phyloP scores from a whole-genome alignment of 2,329 filamentous ascomycete species.

The Fusarium secorum region DNA sequence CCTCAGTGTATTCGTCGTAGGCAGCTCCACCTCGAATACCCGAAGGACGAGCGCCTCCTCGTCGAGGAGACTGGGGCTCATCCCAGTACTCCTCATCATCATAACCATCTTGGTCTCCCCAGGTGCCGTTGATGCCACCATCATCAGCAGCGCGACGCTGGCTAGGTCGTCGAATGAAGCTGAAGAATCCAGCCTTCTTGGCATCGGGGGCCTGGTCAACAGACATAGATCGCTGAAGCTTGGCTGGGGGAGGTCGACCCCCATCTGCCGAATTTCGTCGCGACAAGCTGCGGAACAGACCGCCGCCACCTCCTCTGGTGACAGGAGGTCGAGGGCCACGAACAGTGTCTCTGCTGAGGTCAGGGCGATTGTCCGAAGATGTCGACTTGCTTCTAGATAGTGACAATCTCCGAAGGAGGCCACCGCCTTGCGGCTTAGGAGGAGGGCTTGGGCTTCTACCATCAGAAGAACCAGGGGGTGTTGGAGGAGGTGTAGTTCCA shows the following conservation, averaged over 20 bases:
- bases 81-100: slow-evolving; percentile 42
- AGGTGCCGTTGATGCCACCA: slow-evolving; percentile 64
- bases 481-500: slow-evolving; percentile 75
- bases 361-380: slow-evolving; percentile 48
- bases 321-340: slow-evolving; percentile 59
- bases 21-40: slow-evolving; percentile 53
- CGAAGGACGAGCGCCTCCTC: slow-evolving; percentile 37
- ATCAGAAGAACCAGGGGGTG: slow-evolving; percentile 65
- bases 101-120: slow-evolving; percentile 53
- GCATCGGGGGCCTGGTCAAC: slow-evolving; percentile 62
- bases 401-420: slow-evolving; percentile 58
- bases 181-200: slow-evolving; percentile 52
- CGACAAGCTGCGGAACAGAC: slow-evolving; percentile 56
- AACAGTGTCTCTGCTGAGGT: slow-evolving; percentile 49
- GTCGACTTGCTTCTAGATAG: slow-evolving; percentile 49
- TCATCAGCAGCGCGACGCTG: slow-evolving; percentile 53
- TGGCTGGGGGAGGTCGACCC: slow-evolving; percentile 45
- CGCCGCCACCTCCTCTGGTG: slow-evolving; percentile 51
- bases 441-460: slow-evolving; percentile 53
- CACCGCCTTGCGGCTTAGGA: slow-evolving; percentile 42
- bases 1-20: slow-evolving; percentile 59
- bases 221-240: slow-evolving; percentile 67
- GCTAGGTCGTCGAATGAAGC: slow-evolving; percentile 53
- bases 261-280: slow-evolving; percentile 47
- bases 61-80: slow-evolving; percentile 28